phyloP scores from a whole-genome alignment of 2,329 filamentous ascomycete species.

The Aspergillus proliferans region DNA sequence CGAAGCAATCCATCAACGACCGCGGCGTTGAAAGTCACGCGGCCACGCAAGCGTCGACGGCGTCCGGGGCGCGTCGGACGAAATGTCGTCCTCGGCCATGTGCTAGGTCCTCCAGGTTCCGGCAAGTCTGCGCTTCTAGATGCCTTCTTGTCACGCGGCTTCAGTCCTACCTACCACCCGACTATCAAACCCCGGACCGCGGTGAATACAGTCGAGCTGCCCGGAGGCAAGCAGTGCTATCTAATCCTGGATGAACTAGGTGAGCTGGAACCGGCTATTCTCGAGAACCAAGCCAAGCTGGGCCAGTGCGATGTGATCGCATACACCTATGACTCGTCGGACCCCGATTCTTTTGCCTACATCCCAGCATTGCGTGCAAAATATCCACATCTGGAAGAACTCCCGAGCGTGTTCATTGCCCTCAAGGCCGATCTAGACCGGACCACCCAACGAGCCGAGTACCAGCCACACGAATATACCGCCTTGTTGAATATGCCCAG shows the following conservation, averaged over 20 bases:
- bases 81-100: constrained; percentile 90
- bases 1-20: constrained; percentile 67
- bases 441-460: constrained; percentile 86
- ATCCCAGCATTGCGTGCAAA: constrained; percentile 74
- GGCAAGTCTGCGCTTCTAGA: constrained; percentile 90
- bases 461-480: constrained; percentile 89
- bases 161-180: constrained; percentile 75
- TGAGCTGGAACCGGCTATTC: constrained; percentile 86
- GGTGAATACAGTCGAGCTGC: constrained; percentile 93
- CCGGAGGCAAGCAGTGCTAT: constrained; percentile 94
- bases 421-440: constrained; percentile 95
- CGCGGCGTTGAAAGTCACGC: constrained; percentile 84
- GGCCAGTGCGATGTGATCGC: constrained; percentile 91
- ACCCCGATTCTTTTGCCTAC: constrained; percentile 91
- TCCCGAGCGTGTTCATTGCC: constrained; percentile 86
- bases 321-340: constrained; percentile 93
- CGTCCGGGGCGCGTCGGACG: constrained; percentile 81
- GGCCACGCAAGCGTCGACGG: constrained; percentile 76
- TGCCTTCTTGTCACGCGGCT: constrained; percentile 83
- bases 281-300: constrained; percentile 85
- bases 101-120: constrained; percentile 75
- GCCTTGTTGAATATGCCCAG: constrained; percentile 74
- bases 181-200: constrained; percentile 92
- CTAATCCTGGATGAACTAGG: constrained; percentile 92
- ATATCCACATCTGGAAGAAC: constrained; percentile 76